Base-by-base conservation (phyloP, 768 basidiomycete species). In the Suillus discolor region DNA sequence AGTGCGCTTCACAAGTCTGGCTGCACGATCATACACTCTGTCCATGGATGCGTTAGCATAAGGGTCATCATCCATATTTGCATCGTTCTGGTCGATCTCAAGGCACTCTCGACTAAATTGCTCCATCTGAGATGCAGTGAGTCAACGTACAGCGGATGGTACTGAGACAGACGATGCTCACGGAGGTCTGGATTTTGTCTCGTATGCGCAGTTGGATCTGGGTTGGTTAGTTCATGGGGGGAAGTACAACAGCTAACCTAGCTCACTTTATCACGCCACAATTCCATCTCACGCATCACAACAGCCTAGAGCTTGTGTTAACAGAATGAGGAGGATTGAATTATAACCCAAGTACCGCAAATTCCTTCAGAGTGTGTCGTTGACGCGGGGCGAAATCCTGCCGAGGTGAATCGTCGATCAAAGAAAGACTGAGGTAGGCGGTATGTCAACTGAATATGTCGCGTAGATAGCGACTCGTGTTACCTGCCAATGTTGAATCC, bases 51-150 rank as follows among this genome's bases (percentile, higher is more conserved):
- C 69, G 11, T 72, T 72, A 47, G 65, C 57, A 25, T 73, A 77
- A 66, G 71, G 68, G 55, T 77, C 70, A 31, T 67, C 11, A 42
- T 66, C 11, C 23, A 55, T 64, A 55, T 62, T 66, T 20, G 75
- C 68, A 13, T 82, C 78, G 59, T 80, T 73, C 63, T 82, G 76
- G 75, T 97, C 94, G 68, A 96, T 92, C 74, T 97, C 96, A 31
- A 98, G 84, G 71, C 94, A 96, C 76, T 98, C 96, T 25, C 96
- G 87, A 61, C 93, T 96, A 74, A 98, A 97, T 69, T 93, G 87
- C 74, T 98, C 96, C 96, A 98, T 97, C 87, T 93, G 70, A 15
- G 45, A 66, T 23, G 53, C 25, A 59, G 13, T 31, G 54, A 28
- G 53, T 41, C 18, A 31, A 63, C 4, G 16, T 41, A 41, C 57